Conservation (phyloP, 148 eudicot species). For the Camellia sinensis region DNA sequence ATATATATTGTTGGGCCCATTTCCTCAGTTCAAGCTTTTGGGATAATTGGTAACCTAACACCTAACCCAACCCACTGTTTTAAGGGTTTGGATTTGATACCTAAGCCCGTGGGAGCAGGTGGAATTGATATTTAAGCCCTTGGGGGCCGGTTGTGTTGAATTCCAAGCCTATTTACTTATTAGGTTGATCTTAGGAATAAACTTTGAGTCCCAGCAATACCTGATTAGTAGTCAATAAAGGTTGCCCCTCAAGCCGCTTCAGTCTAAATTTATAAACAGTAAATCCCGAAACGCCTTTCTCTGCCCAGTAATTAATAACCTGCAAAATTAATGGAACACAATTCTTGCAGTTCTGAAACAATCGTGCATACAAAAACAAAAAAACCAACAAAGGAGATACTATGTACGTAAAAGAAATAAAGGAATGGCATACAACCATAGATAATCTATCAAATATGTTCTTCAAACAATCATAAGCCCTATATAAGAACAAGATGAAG, state of each 20-base stretch:
- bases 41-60: too few relatives aligned
- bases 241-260: slow-evolving; percentile 75
- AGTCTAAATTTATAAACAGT: slow-evolving; percentile 76
- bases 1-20: too few relatives aligned
- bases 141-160: too few relatives aligned
- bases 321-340: slow-evolving; percentile 22
- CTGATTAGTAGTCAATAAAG: slow-evolving; percentile 75
- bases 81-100: too few relatives aligned
- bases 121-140: too few relatives aligned
- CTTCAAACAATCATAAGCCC: background rate
- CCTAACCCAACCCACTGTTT: too few relatives aligned
- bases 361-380: background rate
- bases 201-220: background rate
- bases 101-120: too few relatives aligned
- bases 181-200: too few relatives aligned
- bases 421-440: background rate
- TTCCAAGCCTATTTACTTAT: too few relatives aligned
- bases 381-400: background rate
- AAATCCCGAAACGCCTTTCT: slow-evolving; percentile 76
- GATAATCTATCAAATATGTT: background rate
- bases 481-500: background rate
- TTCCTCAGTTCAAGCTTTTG: too few relatives aligned
- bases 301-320: slow-evolving; percentile 81
- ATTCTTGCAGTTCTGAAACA: background rate
- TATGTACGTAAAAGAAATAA: background rate